Conservation (phyloP, 2,329 filamentous ascomycete species). For the Tricladium varicosporioides region DNA sequence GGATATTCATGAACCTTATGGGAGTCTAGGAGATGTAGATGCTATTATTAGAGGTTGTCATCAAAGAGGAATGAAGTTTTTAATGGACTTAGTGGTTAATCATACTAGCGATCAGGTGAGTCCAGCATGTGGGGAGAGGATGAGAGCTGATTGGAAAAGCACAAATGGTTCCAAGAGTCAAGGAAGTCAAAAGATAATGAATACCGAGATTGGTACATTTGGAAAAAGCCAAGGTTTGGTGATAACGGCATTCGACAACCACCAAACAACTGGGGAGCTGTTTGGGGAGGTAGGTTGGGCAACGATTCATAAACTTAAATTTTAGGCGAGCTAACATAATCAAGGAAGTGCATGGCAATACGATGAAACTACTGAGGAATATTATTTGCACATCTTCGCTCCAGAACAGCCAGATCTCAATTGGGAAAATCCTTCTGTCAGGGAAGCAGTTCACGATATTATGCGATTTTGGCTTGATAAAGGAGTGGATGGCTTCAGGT, state of each 20-base stretch:
- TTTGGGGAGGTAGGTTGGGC: constrained; percentile 43
- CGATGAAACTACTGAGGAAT: constrained; percentile 50
- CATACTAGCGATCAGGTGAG: constrained; percentile 49
- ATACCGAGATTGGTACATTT: constrained; percentile 65
- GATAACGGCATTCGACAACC: constrained; percentile 36
- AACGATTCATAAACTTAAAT: too few relatives aligned
- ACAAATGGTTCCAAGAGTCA: constrained; percentile 57
- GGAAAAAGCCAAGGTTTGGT: constrained; percentile 44
- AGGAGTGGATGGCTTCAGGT: constrained; percentile 51
- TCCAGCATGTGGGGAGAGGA: neutral
- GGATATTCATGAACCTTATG: constrained; percentile 63
- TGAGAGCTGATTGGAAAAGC: constrained; percentile 33
- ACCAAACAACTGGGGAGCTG: constrained; percentile 45
- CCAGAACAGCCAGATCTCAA: constrained; percentile 74
- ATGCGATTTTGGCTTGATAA: constrained; percentile 74
- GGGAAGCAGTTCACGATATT: constrained; percentile 65
- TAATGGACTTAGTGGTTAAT: constrained; percentile 73
- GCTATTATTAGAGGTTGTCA: constrained; percentile 59
- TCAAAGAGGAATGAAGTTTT: constrained; percentile 59
- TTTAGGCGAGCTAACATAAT: neutral
- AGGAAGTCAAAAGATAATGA: constrained; percentile 45
- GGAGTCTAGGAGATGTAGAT: constrained; percentile 66
- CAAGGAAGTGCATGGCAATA: constrained; percentile 49
- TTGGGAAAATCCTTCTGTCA: constrained; percentile 67
- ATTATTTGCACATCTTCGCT: constrained; percentile 62